A percentile compares a stretch with the other conserved stretches of the same genome.
Conservation (phyloP, 805 yeast genomes). For the Starmerella bombi region DNA sequence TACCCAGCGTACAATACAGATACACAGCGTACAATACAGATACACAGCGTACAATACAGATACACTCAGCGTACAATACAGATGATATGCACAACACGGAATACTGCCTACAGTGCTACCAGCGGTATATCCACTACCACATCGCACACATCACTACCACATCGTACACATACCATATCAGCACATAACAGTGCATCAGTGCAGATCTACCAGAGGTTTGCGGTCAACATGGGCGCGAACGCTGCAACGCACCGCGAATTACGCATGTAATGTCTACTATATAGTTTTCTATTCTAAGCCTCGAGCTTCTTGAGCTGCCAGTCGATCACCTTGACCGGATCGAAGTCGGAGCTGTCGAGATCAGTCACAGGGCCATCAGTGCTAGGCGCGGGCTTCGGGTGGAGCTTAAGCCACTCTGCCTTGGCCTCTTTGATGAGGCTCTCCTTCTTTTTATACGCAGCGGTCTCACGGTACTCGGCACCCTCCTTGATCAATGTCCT, state of each 20-base stretch:
- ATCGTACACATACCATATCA: too few species aligned
- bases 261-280: background rate
- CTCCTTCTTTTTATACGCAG: constrained; percentile 49
- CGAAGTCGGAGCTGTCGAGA: constrained; percentile 84
- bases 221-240: background rate
- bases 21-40: too few species aligned
- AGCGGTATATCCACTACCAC: too few species aligned
- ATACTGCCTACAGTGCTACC: too few species aligned
- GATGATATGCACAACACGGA: too few species aligned
- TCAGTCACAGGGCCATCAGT: constrained; percentile 37
- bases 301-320: constrained; percentile 17
- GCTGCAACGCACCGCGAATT: background rate
- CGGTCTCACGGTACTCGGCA: constrained; percentile 41
- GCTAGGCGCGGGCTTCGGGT: constrained; percentile 33
- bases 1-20: too few species aligned
- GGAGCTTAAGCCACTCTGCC: constrained; percentile 65
- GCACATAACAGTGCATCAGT: too few species aligned
- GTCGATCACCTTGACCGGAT: constrained; percentile 40
- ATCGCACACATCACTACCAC: too few species aligned
- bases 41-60: too few species aligned
- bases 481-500: constrained; percentile 49
- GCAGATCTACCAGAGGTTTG: too few species aligned
- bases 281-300: background rate
- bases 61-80: too few species aligned
- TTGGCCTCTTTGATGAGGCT: constrained; percentile 79